Conservation (phyloP, 2,329 filamentous ascomycete genomes). For the Tolypocladium paradoxum region DNA sequence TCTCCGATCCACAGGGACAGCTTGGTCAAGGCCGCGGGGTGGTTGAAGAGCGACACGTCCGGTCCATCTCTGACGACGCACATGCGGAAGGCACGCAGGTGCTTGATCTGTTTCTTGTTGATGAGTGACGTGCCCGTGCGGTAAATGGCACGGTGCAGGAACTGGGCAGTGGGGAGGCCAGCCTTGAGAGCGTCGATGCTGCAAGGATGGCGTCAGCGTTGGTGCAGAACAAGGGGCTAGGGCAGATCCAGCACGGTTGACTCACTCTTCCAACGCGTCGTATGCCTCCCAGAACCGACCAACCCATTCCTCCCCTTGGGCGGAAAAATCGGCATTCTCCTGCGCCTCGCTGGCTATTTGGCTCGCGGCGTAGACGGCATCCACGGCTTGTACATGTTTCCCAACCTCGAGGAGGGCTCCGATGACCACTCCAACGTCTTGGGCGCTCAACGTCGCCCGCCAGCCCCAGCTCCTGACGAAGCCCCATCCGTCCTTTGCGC, state of each 20-base stretch:
- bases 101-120: conserved; percentile 87
- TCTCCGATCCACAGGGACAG: conserved; percentile 90
- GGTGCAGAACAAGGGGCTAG: background rate
- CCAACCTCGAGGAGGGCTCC: conserved; percentile 91
- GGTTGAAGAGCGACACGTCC: conserved; percentile 82
- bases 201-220: conserved; percentile 1
- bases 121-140: conserved; percentile 85
- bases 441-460: conserved; percentile 86
- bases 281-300: conserved; percentile 62
- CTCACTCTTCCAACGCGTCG: conserved; percentile 59
- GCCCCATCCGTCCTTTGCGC: conserved; percentile 85
- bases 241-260: conserved; percentile 3
- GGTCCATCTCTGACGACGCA: conserved; percentile 92
- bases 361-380: conserved; percentile 17
- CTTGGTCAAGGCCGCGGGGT: conserved; percentile 87
- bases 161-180: conserved; percentile 73
- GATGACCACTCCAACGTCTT: conserved; percentile 87
- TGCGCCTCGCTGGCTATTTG: conserved; percentile 30
- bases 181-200: conserved; percentile 67
- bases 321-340: conserved; percentile 35
- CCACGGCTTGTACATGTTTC: conserved; percentile 33
- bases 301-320: conserved; percentile 54
- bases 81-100: conserved; percentile 86
- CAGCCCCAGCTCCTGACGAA: conserved; percentile 97
- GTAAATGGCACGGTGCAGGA: conserved; percentile 84